Conservation (phyloP, 1,139 yeast species). For the Geotrichum carabidarum region DNA sequence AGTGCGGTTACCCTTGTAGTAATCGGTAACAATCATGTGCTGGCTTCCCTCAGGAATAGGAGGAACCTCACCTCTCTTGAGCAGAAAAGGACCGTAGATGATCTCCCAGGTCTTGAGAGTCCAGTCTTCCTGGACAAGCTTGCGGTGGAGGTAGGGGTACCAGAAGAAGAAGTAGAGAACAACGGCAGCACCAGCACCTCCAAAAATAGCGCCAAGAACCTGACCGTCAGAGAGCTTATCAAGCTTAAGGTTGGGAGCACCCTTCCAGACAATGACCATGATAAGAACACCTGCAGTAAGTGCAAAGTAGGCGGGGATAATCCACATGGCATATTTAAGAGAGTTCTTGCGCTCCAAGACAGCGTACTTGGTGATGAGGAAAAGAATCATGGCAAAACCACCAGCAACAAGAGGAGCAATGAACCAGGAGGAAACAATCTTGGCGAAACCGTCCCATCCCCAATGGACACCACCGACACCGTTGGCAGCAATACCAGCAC, state of each 20-base stretch:
- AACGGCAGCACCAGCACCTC: slow-evolving; percentile 57
- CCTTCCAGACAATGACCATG: slow-evolving; percentile 60
- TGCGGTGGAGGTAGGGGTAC: slow-evolving; percentile 61
- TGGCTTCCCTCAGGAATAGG: slow-evolving; percentile 55
- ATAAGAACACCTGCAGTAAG: slow-evolving; percentile 59
- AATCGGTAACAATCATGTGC: slow-evolving; percentile 49
- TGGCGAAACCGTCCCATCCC: slow-evolving; percentile 75
- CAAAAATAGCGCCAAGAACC: slow-evolving; percentile 53
- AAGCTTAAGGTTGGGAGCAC: slow-evolving; percentile 61
- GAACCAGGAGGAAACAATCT: slow-evolving; percentile 76
- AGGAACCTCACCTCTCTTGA: slow-evolving; percentile 54
- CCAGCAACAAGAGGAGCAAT: slow-evolving; percentile 76
- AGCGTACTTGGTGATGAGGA: slow-evolving; percentile 53
- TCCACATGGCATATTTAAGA: slow-evolving; percentile 49
- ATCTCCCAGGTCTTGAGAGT: slow-evolving; percentile 56
- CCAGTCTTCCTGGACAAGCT: slow-evolving; percentile 61
- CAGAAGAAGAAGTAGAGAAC: slow-evolving; percentile 50
- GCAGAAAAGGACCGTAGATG: slow-evolving; percentile 53
- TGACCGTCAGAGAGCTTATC: slow-evolving; percentile 49
- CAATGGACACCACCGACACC: slow-evolving; percentile 55
- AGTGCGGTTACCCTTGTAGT: slow-evolving; percentile 57
- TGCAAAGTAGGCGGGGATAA: slow-evolving; percentile 61
- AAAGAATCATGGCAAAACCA: slow-evolving; percentile 52
- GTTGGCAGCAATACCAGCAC: slow-evolving; percentile 68
- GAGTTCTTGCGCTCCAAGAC: slow-evolving; percentile 59